Conservation (phyloP, 1,139 yeast species). For the Candida sp. region DNA sequence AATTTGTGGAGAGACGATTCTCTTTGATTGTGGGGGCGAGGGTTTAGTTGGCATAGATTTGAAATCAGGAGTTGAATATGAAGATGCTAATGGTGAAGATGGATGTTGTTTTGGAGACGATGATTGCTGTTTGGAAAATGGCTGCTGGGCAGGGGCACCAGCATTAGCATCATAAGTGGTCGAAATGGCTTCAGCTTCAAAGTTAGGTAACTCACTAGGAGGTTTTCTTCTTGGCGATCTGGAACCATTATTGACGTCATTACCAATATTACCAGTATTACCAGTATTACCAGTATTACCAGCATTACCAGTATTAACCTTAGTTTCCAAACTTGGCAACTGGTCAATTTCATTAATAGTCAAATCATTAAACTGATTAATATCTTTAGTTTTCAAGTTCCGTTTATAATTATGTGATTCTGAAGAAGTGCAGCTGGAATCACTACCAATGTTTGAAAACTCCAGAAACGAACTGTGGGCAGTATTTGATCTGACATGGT, state of each 20-base stretch:
- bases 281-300: neutral
- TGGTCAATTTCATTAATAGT: neutral
- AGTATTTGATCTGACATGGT: conserved; percentile 1
- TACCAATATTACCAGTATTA: neutral
- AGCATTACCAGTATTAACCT: neutral
- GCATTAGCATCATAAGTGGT: neutral
- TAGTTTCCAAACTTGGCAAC: neutral
- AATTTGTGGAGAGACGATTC: conserved; percentile 6
- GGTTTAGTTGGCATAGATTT: conserved; percentile 2
- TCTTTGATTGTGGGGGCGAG: conserved; percentile 17
- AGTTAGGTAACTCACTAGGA: neutral
- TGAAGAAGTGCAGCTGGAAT: conserved; percentile 1
- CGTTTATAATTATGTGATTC: neutral
- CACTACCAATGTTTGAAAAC: conserved; percentile 1
- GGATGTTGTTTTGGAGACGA: neutral
- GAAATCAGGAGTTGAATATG: neutral
- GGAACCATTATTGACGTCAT: neutral
- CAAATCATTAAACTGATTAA: neutral
- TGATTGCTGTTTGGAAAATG: neutral
- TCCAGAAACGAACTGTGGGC: neutral
- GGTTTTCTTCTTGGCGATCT: neutral
- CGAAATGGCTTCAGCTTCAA: neutral
- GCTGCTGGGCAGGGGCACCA: neutral
- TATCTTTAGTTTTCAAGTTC: neutral
- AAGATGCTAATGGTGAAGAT: conserved; percentile 11